Base-by-base conservation (phyloP, 1,139 yeast genomes). In the Pichia kudriavzevii region DNA sequence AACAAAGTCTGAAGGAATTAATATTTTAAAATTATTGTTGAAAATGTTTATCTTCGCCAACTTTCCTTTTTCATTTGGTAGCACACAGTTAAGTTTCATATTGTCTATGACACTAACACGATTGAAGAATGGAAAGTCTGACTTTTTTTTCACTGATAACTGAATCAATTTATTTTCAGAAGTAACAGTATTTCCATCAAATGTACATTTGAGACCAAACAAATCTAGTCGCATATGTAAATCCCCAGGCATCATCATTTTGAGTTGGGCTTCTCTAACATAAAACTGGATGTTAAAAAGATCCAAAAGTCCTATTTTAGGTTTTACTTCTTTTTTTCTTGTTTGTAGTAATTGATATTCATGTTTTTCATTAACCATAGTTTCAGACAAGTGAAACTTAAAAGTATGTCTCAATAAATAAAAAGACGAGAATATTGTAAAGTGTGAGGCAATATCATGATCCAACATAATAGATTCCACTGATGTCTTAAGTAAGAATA, bases 381-480 rank as follows among this genome's bases (percentile, higher is more conserved):
- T 22, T 42, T 41, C 35, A 49, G 36, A 45, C n/a, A 22, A 44
- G 47, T 69, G 77, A 38, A 57, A 56, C 6, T 67, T 34, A 3
- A 75, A 40, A 4, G 69, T 63, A 43, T 73, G 73, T 35, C 66
- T 62, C 13, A 79, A 45, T 11, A 79, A 53, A 46, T 72, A 73
- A 4, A 73, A 45, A 7, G 76, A 60, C 2, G 87, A 81, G 12
- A 76, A 52, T 1, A 74, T 43, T 1, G 71, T 61, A 49, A 76
- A 77, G 18, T 70, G 57, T 21, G 72, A 68, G 45, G 66, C 67
- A 10, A 69, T 56, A 30, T 78, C 25, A 32, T 59, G 59, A 0
- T 56, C 31, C 10, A 39, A 11, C 15, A 13, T 26, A 8, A 42
- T 15, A 2, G 18, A 30, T 7, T 36, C 26, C 11, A 43, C 12